phyloP scores from a whole-genome alignment of 345 rosid species.

The Triadica sebifera region DNA sequence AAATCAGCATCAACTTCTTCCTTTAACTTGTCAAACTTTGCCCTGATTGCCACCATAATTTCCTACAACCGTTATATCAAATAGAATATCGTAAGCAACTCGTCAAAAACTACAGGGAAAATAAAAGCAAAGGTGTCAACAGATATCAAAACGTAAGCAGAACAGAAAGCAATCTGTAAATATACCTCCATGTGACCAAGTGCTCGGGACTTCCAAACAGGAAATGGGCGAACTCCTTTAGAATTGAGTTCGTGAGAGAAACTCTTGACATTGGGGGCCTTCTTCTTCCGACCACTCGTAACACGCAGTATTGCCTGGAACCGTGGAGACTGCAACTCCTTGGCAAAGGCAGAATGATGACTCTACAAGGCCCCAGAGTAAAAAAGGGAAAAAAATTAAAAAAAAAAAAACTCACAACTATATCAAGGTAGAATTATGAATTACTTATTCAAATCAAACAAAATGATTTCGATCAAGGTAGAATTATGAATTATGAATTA shows the following conservation, averaged over 20 bases:
- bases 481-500: slow-evolving; percentile 20
- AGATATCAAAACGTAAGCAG: not conserved
- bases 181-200: slow-evolving; percentile 86
- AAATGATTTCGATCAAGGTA: not conserved
- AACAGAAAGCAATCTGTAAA: not conserved
- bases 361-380: slow-evolving; percentile 34
- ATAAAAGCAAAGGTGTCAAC: not conserved
- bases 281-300: slow-evolving; percentile 83
- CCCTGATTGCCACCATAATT: slow-evolving; percentile 71
- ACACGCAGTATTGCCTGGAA: slow-evolving; percentile 82
- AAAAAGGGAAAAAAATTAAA: no score
- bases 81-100: not conserved
- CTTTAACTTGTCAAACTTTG: slow-evolving; percentile 79
- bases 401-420: not conserved
- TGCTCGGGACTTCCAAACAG: slow-evolving; percentile 83
- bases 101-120: not conserved
- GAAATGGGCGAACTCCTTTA: slow-evolving; percentile 91
- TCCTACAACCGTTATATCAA: slow-evolving; percentile 49
- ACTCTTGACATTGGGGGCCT: slow-evolving; percentile 78
- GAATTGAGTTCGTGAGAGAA: slow-evolving; percentile 98
- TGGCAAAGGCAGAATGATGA: slow-evolving; percentile 58
- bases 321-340: slow-evolving; percentile 81
- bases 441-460: not conserved
- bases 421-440: not conserved
- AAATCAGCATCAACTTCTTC: slow-evolving; percentile 91